Percentiles rank a stretch among this genome's conserved stretches.
These are phyloP conservation scores for Herpotrichia juniperi DNA, from an alignment of 2,329 filamentous ascomycete genomes.

Conservation along the genomic window DNA sequence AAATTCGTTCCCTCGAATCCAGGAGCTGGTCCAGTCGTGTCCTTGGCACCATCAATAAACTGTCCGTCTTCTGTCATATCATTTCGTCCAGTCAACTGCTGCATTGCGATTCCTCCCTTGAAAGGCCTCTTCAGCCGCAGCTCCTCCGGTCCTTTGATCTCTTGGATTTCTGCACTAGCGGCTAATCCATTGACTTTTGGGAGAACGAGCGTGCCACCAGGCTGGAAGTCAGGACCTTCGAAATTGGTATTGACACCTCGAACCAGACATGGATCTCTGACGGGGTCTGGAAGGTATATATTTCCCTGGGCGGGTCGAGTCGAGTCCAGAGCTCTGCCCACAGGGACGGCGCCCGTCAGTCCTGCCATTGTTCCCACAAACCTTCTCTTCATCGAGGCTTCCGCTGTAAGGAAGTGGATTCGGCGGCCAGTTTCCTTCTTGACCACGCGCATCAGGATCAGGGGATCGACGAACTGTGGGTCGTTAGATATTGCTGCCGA, in stretches of 20 bases:
- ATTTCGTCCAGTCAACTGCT: conserved; percentile 81
- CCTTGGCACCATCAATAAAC: conserved; percentile 60
- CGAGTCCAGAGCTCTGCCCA: conserved; percentile 87
- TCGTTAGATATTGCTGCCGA: conserved; percentile 10
- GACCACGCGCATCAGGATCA: conserved; percentile 90
- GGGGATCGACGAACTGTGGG: conserved; percentile 85
- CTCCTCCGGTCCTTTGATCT: conserved; percentile 81
- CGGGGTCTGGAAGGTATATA: conserved; percentile 87
- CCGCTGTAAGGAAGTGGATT: conserved; percentile 90
- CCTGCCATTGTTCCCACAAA: conserved; percentile 90
- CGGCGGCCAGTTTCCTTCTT: conserved; percentile 86
- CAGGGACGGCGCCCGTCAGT: conserved; percentile 87
- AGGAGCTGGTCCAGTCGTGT: conserved; percentile 60
- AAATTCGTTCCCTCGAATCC: conserved; percentile 78
- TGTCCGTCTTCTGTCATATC: conserved; percentile 72
- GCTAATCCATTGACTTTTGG: conserved; percentile 83
- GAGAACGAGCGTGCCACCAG: conserved; percentile 82
- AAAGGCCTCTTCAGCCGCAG: conserved; percentile 87
- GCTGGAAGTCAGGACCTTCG: conserved; percentile 57
- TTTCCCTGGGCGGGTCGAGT: conserved; percentile 79
- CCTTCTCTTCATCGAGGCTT: conserved; percentile 87
- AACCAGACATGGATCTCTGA: conserved; percentile 81
- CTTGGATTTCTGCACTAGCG: conserved; percentile 81
- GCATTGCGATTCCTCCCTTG: conserved; percentile 74
- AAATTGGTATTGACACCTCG: conserved; percentile 85